These are phyloP conservation scores for Cercophora sp. DNA, from an alignment of 495 filamentous ascomycete species.

Conservation along the genomic window DNA sequence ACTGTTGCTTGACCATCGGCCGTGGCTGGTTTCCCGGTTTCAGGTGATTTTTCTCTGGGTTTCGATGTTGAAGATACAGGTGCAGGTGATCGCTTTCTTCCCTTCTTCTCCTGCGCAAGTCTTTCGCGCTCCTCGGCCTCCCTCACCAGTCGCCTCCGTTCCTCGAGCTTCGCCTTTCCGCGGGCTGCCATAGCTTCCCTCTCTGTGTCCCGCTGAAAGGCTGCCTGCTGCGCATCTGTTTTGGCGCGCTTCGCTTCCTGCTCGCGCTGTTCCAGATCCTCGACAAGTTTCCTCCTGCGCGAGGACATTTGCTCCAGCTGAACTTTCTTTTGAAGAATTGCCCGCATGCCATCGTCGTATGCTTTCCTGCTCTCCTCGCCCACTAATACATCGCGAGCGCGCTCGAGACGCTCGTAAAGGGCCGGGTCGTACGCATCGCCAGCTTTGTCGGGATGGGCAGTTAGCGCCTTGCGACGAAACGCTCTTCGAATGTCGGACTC, in stretches of 20 bases:
- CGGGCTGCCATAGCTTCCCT: constrained; percentile 19
- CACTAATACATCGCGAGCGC: constrained; percentile 42
- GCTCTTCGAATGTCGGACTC: constrained; percentile 44
- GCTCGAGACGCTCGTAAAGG: constrained; percentile 45
- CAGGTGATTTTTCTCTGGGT: neutral
- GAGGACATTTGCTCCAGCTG: constrained; percentile 24
- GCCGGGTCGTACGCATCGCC: constrained; percentile 41
- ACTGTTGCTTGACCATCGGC: neutral
- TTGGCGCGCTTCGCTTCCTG: constrained; percentile 27
- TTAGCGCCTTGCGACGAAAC: constrained; percentile 42
- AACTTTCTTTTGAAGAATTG: constrained; percentile 33
- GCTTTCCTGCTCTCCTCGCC: constrained; percentile 34
- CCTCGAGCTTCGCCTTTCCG: constrained; percentile 29
- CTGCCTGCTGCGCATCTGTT: neutral
- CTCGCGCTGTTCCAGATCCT: constrained; percentile 36
- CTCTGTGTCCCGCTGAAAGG: constrained; percentile 11
- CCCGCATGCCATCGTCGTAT: constrained; percentile 40
- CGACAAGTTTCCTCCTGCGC: constrained; percentile 32
- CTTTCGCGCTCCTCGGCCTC: constrained; percentile 41
- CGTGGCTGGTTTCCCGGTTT: constrained; percentile 9
- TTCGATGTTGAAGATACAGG: too few relatives aligned
- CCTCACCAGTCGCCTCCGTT: constrained; percentile 31
- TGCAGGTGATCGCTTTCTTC: too few relatives aligned
- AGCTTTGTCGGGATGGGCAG: constrained; percentile 50
- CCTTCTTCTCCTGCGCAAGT: constrained; percentile 13